A percentile compares a stretch with the other conserved stretches of the same genome.
Conservation (phyloP, 768 basidiomycete genomes). For the Auricularia cornea region DNA sequence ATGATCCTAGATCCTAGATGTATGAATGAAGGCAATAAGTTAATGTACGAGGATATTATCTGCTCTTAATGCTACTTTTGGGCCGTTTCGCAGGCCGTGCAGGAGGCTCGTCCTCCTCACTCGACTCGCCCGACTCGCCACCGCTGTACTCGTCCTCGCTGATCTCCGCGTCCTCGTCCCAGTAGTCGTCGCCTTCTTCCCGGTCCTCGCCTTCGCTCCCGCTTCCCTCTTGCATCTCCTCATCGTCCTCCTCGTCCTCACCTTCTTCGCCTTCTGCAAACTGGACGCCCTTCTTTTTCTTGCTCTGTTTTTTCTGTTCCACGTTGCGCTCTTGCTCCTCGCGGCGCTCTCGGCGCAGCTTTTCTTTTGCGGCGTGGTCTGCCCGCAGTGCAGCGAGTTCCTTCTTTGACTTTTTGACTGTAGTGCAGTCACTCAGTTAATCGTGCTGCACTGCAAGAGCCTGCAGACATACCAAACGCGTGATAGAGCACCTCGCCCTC, state of each 20-base stretch:
- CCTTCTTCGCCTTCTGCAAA: slow-evolving; percentile 24
- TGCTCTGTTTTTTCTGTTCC: slow-evolving; percentile 57
- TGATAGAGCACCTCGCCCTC: slow-evolving; percentile 93
- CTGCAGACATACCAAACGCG: slow-evolving; percentile 64
- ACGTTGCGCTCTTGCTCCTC: slow-evolving; percentile 93
- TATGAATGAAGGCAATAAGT: not conserved
- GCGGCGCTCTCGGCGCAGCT: slow-evolving; percentile 63
- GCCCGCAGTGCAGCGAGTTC: slow-evolving; percentile 59
- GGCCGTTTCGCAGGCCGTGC: slow-evolving; percentile 28
- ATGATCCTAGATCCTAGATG: not conserved
- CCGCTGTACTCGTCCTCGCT: slow-evolving; percentile 29
- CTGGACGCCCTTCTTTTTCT: slow-evolving; percentile 19
- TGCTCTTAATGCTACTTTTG: not conserved
- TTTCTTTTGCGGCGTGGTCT: slow-evolving; percentile 70
- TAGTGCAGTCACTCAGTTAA: slow-evolving; percentile 2
- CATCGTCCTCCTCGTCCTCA: slow-evolving; percentile 29
- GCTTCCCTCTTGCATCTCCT: slow-evolving; percentile 27
- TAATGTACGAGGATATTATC: not conserved
- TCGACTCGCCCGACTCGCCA: slow-evolving; percentile 18
- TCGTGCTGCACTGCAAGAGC: not conserved
- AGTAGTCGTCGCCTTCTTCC: slow-evolving; percentile 26
- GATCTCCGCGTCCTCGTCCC: slow-evolving; percentile 31
- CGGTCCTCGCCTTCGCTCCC: slow-evolving; percentile 30
- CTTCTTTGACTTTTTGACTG: slow-evolving; percentile 86
- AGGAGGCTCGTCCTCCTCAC: slow-evolving; percentile 20